Evolutionary conservation across 2,329 filamentous ascomycete species (phyloP).

Genomic region (Westerdykella aurantiaca): DNA sequence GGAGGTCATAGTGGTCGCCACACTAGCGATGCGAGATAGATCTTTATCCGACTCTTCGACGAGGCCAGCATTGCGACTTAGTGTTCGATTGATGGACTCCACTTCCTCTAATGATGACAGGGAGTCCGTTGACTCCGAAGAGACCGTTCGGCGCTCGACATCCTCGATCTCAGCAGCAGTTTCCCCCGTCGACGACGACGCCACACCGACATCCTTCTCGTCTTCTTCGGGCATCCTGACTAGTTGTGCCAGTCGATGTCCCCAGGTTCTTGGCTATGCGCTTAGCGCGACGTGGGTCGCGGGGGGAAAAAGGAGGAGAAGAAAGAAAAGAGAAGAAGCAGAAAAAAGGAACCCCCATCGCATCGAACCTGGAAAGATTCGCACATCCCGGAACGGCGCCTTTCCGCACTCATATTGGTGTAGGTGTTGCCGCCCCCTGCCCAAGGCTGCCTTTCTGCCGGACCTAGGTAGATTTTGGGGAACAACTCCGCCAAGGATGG

Average conservation of each 20-base stretch:
- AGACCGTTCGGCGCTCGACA: constrained; percentile 17
- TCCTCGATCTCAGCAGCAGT: constrained; percentile 8
- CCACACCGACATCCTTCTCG: constrained; percentile 2
- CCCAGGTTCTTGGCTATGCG: not conserved
- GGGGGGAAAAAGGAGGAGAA: not conserved
- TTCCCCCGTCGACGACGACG: constrained; percentile 1
- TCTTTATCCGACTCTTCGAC: constrained; percentile 16
- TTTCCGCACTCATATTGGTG: not conserved
- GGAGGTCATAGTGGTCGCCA: constrained; percentile 34
- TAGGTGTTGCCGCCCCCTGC: too few species aligned
- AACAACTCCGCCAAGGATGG: too few species aligned
- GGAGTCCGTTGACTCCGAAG: constrained; percentile 21
- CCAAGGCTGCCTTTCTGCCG: too few species aligned
- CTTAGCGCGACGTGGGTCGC: too few species aligned
- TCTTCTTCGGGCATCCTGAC: constrained; percentile 1
- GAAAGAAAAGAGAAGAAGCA: not conserved
- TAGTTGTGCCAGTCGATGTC: not conserved
- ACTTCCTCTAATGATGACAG: constrained; percentile 10
- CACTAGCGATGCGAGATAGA: constrained; percentile 19
- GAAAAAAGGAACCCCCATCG: not conserved
- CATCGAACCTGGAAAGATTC: not conserved
- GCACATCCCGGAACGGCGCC: not conserved
- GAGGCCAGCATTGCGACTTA: constrained; percentile 30
- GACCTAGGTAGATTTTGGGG: too few species aligned
- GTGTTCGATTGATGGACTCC: constrained; percentile 28